Conservation (phyloP, 2,329 filamentous ascomycete species). For the Fusarium poae region DNA sequence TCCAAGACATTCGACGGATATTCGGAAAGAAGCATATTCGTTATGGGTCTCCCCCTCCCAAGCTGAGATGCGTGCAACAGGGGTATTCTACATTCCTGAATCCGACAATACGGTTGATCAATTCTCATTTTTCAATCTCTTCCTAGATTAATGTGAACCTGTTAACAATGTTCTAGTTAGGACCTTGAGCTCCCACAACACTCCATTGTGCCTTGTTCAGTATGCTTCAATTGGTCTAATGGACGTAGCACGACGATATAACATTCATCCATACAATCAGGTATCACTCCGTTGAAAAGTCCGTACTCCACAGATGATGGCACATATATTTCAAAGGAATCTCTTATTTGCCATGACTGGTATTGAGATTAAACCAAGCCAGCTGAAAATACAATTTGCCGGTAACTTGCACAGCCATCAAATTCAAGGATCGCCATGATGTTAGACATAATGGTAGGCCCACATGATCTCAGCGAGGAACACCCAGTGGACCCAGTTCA, state of each 20-base stretch:
- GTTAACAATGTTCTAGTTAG: constrained; percentile 17
- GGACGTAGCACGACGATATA: neutral
- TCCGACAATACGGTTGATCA: constrained; percentile 41
- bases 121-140: constrained; percentile 37
- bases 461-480: neutral
- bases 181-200: neutral
- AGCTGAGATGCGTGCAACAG: constrained; percentile 32
- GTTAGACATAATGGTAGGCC: neutral
- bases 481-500: constrained; percentile 26
- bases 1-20: constrained; percentile 32
- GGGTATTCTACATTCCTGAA: constrained; percentile 19
- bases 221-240: constrained; percentile 18
- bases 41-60: constrained; percentile 17
- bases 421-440: constrained; percentile 14
- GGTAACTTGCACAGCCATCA: neutral
- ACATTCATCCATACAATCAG: neutral
- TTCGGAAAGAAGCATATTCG: constrained; percentile 31
- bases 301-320: constrained; percentile 2
- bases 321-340: neutral
- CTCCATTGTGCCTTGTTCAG: neutral
- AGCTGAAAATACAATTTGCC: constrained; percentile 13
- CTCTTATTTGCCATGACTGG: constrained; percentile 22
- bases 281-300: constrained; percentile 12
- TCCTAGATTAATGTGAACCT: constrained; percentile 41
- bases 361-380: constrained; percentile 4